Base-by-base conservation (phyloP, 2,329 filamentous ascomycete genomes). In the Coniochaeta sp. region DNA sequence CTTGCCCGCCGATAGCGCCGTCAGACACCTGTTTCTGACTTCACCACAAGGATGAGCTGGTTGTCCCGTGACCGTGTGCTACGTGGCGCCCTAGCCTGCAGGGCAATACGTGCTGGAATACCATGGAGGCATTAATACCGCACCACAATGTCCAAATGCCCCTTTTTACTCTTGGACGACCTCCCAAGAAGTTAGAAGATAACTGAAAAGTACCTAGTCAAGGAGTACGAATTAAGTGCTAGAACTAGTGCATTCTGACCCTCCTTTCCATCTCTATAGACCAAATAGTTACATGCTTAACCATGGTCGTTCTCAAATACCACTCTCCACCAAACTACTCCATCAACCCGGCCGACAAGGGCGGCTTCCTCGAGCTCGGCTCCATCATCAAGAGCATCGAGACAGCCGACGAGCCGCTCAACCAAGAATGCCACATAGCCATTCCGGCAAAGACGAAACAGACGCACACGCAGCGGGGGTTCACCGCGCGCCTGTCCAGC, bases 101-200 rank as follows among this genome's bases (percentile, higher is more conserved):
- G 34, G 34, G 16, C 14, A 38, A 38, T 12, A 38, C 12, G 34
- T 38, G 55, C 32, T 28, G 64, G 4, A 24, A 12, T 52, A 9
- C 56, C n/a, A n/a, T 62, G 61, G 62, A 58, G 28, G 57, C 57
- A 54, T 32, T 52, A 52, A 24, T 58, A 34, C 52, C 57, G 26
- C 57, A 58, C 32, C 57, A 26, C 26, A 50, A 12, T 16, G 7
- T 9, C 34, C 5, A 38, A 12, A 12, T 38, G 7, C 34, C 14
- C n/a, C n/a, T n/a, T n/a, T n/a, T n/a, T n/a, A n/a, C n/a, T n/a
- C 12, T 34, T 34, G 12, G 32, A 6, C 32, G 34, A 38, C 34
- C 6, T 38, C 34, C n/a, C n/a, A 38, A 38, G 34, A 38, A 38
- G 34, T 14, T 38, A 38, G 34, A 38, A 38, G 7, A 16, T 38